Evolutionary conservation across 2,329 filamentous ascomycete species (phyloP), one percentile per base, ranked within the genome.

Genomic region (Cladosporium colombiae): DNA sequence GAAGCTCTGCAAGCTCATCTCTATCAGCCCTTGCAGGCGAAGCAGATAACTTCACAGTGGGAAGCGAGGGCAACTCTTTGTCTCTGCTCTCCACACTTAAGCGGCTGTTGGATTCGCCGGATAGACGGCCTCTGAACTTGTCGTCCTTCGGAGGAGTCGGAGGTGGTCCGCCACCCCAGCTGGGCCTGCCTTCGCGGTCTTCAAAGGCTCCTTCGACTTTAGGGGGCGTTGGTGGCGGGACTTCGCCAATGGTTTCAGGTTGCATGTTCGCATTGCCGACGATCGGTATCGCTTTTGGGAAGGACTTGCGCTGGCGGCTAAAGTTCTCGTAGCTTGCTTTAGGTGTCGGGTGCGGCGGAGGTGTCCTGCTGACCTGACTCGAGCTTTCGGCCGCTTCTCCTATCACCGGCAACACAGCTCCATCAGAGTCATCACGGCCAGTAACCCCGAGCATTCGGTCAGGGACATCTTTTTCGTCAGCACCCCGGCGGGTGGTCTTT

Each of bases 341-440:
- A 1, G 70, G 71, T 29, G 70, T 74, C 23, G 70, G 64, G 25
- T 67, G 55, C 4, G 71, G 70, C 8, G 72, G 69, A 10, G 72
- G 69, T 44, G 73, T 72, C 27, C 69, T 66, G 35, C 67, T 68
- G 29, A 66, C 66, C 27, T 88, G 84, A 67, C 89, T 91, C 8
- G 84, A 86, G 11, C 84, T 89, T 77, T 97, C 94, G 5, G 88
- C 91, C n/a, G 88, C 90, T 78, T 98, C 94, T 71, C 97, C 91
- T 7, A 98, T 93, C 11, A 97, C 89, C 0, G 94, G 94, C 2
- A 98, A 80, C 1, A 84, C 88, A 35, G 83, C 83, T 14, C 84
- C 81, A 14, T 82, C 78, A 79, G 84, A 74, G 75, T 88, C 76
- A 72, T 89, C 82, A 23, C 80, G 83, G 73, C 81, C 84, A 70